Evolutionary conservation across 768 basidiomycete species (phyloP).

Genomic region (Panellus pusillus): DNA sequence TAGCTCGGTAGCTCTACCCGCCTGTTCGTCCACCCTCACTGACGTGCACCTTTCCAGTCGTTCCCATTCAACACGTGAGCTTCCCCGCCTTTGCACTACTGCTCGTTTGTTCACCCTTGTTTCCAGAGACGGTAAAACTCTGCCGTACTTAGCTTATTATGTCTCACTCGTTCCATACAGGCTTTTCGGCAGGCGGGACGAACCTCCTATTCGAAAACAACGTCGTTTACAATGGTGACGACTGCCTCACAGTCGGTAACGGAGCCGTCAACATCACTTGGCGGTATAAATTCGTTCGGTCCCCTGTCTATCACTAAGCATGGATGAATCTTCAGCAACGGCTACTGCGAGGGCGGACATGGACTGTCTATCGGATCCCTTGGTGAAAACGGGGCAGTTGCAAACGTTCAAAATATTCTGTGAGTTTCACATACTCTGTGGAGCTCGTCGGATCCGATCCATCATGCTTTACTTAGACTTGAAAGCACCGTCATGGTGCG

Average conservation of each 20-base stretch:
- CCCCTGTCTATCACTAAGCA: background rate
- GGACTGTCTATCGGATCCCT: slow-evolving; percentile 60
- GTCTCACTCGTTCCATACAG: background rate
- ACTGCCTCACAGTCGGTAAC: slow-evolving; percentile 59
- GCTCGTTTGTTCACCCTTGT: background rate
- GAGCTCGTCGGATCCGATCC: background rate
- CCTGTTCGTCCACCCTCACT: background rate
- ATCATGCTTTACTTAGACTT: slow-evolving; percentile 29
- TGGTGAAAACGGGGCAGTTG: slow-evolving; percentile 44
- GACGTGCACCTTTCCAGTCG: slow-evolving; percentile 30
- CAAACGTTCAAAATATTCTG: slow-evolving; percentile 59
- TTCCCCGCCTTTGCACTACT: background rate
- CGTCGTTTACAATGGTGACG: slow-evolving; percentile 58
- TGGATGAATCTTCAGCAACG: slow-evolving; percentile 33
- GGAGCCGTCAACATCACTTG: slow-evolving; percentile 57
- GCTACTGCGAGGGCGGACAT: slow-evolving; percentile 58
- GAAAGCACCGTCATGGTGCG: slow-evolving; percentile 47
- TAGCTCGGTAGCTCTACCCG: slow-evolving; percentile 29
- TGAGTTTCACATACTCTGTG: slow-evolving; percentile 26
- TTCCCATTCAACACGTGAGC: slow-evolving; percentile 65
- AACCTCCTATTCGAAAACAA: slow-evolving; percentile 62
- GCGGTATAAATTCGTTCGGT: slow-evolving; percentile 27
- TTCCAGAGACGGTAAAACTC: slow-evolving; percentile 37
- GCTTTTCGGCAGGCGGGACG: slow-evolving; percentile 56
- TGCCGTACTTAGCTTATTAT: background rate